Percentiles rank a stretch among this genome's conserved stretches.
phyloP scores from a whole-genome alignment of 2,329 filamentous ascomycete genomes.

The Colletotrichum salicis region DNA sequence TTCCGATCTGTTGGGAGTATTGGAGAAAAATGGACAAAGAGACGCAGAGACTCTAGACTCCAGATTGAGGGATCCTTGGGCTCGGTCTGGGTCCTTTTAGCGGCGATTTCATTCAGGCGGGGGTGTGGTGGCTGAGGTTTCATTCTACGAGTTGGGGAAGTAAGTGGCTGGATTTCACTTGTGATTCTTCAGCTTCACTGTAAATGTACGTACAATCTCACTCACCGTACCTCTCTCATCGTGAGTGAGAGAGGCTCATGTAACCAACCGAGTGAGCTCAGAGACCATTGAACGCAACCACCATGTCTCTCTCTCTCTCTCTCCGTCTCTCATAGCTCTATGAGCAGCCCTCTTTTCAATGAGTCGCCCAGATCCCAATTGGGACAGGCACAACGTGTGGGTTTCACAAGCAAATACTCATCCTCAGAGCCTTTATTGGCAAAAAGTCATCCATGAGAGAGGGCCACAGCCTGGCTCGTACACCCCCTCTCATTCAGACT shows the following conservation, averaged over 20 bases:
- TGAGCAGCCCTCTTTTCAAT: no score
- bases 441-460: background rate
- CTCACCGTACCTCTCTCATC: background rate
- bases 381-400: background rate
- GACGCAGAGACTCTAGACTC: no score
- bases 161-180: background rate
- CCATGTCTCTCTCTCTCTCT: background rate
- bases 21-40: background rate
- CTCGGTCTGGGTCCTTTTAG: background rate
- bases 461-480: background rate
- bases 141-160: background rate
- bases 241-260: no score
- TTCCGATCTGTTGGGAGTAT: background rate
- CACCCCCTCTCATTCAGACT: background rate
- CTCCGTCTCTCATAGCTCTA: background rate
- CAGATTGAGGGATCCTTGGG: background rate
- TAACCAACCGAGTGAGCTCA: background rate
- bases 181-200: constrained; percentile 1
- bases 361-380: constrained; percentile 1
- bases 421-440: background rate
- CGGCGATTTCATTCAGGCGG: background rate
- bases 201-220: background rate
- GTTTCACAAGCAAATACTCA: constrained; percentile 9
- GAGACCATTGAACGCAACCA: background rate
- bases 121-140: background rate